A percentile compares a stretch with the other conserved stretches of the same genome.
Conservation (phyloP, 1,139 yeast genomes). For the Sugiyamaella xylanicola region DNA sequence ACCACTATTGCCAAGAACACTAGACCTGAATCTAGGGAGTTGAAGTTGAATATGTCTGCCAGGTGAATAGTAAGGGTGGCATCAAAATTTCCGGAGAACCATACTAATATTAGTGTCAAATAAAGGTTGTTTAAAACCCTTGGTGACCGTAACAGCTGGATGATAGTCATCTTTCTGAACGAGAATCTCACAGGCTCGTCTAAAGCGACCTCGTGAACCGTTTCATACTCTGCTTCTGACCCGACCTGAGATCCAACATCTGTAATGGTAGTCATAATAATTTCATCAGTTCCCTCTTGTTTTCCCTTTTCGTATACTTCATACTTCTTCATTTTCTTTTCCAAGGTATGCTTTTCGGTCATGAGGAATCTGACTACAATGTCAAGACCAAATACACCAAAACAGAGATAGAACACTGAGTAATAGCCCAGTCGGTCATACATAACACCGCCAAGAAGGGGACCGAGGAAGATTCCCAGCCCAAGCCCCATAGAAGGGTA, state of each 20-base stretch:
- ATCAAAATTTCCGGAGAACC: slow-evolving; percentile 42
- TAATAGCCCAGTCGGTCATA: slow-evolving; percentile 43
- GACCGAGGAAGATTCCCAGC: slow-evolving; percentile 41
- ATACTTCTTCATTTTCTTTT: slow-evolving; percentile 14
- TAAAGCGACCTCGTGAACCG: no score
- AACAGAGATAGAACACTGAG: slow-evolving; percentile 41
- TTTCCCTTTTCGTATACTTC: slow-evolving; percentile 20
- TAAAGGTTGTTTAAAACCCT: slow-evolving; percentile 36
- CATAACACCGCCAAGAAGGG: slow-evolving; percentile 44
- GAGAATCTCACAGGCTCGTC: no score
- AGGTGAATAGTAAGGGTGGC: slow-evolving; percentile 42
- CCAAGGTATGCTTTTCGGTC: slow-evolving; percentile 33
- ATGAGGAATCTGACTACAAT: slow-evolving; percentile 40
- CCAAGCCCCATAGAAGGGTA: slow-evolving; percentile 41
- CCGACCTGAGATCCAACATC: background rate
- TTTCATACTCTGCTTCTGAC: no score
- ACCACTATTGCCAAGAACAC: slow-evolving; percentile 41
- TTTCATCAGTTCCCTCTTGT: slow-evolving; percentile 1
- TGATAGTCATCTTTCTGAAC: background rate
- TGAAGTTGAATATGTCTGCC: slow-evolving; percentile 38
- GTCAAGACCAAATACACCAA: slow-evolving; percentile 40
- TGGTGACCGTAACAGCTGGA: slow-evolving; percentile 27
- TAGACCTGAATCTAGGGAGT: slow-evolving; percentile 40
- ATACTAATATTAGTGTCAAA: slow-evolving; percentile 37
- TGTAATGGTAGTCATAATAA: background rate